Evolutionary conservation across 306 rosid species (phyloP), one percentile per base, ranked within the genome.

Genomic region (Abrus precatorius): DNA sequence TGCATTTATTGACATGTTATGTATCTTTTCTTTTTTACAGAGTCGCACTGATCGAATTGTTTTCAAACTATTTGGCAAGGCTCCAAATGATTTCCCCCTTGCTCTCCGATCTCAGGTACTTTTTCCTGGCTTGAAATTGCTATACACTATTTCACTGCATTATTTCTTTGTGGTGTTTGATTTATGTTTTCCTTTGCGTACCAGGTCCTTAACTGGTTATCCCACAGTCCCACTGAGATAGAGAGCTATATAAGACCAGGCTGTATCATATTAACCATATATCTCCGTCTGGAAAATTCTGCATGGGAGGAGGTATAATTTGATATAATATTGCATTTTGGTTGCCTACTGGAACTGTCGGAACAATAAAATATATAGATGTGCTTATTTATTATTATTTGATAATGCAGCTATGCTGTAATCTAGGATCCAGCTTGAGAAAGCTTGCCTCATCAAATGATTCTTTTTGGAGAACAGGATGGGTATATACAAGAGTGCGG

Each of bases 161-260:
- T 52, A 74, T 84, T 72, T 77, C 54, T 38, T 78, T 61, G 41
- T 32, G 6, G 45, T 28, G 61, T 52, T 77, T 85, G 33, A 76
- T 72, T 59, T 68, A 61, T 80, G 43, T 57, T 63, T 20, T 69
- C 14, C 78, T 80, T 77, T 75, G 80, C 38, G 29, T 36, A 14
- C 30, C 88, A 93, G 96, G 81, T 93, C 80, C 88, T 93, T 30
- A 80, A 86, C 77, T 93, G 97, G 97, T 83, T 93, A 84, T 89
- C 96, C 65, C 91, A 83, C 62, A 85, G 94, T 82, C 97, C 97
- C 57, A 84, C 96, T 1, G 96, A 93, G 53, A 89, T 93, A 12
- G 97, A 93, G 80, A 93, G 97, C 89, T 91, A 93, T 79, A 91
- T 93, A 75, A 91, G 89, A 89, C 97, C 97, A 53, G 96, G 97